Evolutionary conservation across 208 protist genomes (phyloP).

Genomic region (Sergeia podlipaevii): DNA sequence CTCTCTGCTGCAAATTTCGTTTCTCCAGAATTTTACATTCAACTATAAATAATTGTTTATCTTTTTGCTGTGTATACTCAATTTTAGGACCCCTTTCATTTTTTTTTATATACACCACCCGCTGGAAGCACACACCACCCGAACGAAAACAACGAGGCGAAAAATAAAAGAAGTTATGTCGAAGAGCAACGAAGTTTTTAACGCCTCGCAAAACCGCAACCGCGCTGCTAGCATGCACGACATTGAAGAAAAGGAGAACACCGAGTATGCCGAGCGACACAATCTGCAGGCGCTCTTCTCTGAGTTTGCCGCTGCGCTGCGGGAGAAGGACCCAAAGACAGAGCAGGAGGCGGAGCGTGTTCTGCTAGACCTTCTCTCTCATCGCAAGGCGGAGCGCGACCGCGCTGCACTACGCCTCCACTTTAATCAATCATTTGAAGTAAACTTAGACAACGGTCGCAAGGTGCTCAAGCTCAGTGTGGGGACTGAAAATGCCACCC

Average conservation of each 20-base stretch:
- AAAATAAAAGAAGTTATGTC: too few relatives aligned
- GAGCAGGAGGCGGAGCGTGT: slow-evolving; percentile 70
- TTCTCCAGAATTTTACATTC: too few relatives aligned
- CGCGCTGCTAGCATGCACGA: slow-evolving; percentile 61
- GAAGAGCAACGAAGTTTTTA: slow-evolving; percentile 55
- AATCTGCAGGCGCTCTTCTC: slow-evolving; percentile 69
- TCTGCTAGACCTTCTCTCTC: slow-evolving; percentile 70
- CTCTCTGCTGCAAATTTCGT: too few relatives aligned
- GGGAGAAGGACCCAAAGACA: slow-evolving; percentile 73
- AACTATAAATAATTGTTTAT: too few relatives aligned
- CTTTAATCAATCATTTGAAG: slow-evolving; percentile 66
- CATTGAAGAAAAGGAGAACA: slow-evolving; percentile 67
- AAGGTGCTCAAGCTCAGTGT: slow-evolving; percentile 57
- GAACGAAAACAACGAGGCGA: too few relatives aligned
- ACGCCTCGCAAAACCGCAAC: slow-evolving; percentile 50
- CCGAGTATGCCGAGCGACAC: slow-evolving; percentile 73
- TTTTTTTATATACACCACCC: too few relatives aligned
- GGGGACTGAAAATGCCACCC: slow-evolving; percentile 45
- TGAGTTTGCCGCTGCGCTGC: slow-evolving; percentile 70
- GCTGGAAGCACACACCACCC: too few relatives aligned
- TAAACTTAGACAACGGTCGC: slow-evolving; percentile 76
- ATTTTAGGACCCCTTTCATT: too few relatives aligned
- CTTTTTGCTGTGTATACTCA: too few relatives aligned
- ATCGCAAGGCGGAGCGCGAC: slow-evolving; percentile 73
- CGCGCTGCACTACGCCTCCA: slow-evolving; percentile 71